Base-by-base conservation (phyloP, 495 filamentous ascomycete species). In the Penicillium roqueforti region DNA sequence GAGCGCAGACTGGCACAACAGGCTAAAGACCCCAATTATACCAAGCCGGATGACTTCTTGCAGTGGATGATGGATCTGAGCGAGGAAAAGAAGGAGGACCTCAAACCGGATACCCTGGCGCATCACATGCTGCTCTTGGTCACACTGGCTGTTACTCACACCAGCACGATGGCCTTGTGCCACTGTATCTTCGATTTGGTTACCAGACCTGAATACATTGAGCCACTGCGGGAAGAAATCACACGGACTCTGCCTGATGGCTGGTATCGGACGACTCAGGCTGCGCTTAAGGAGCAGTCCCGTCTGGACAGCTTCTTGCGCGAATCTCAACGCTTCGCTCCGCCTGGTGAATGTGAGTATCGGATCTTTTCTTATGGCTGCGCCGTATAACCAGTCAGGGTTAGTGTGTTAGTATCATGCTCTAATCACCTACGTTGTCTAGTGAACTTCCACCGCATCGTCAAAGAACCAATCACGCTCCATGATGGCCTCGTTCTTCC, bases 11-110 rank as follows among this genome's bases (percentile, higher is more conserved):
- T 43, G n/a, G 57, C 54, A 9, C 42, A 44, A 0, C 55, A 68
- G 13, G 31, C 31, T 10, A 57, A 44, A 14, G 54, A 68, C 23
- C 44, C 56, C 0, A 22, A 13, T 10, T 69, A 66, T 40, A n/a
- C 44, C 18, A 70, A 70, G 28, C 68, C 67, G 0, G 66, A 72
- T 31, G 70, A 74, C 43, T 69, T 74, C 34, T 41, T 74, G 43
- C 71, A 74, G 48, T 72, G 71, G 71, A 68, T 71, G 60, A 66
- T 74, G 60, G 71, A 72, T 14, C 34, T 58, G 31, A 62, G 65
- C 5, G 51, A 67, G 5, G 61, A 62, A 10, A 48, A 63, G 6
- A 53, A 31, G 0, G 39, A 61, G 20, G 60, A 66, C 22, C 29
- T 49, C 2, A 48, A 68, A 4, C 58, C 71, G 4, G 58, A 58